These are phyloP conservation scores for Suillus decipiens DNA, from an alignment of 768 basidiomycete genomes.

Conservation along the genomic window DNA sequence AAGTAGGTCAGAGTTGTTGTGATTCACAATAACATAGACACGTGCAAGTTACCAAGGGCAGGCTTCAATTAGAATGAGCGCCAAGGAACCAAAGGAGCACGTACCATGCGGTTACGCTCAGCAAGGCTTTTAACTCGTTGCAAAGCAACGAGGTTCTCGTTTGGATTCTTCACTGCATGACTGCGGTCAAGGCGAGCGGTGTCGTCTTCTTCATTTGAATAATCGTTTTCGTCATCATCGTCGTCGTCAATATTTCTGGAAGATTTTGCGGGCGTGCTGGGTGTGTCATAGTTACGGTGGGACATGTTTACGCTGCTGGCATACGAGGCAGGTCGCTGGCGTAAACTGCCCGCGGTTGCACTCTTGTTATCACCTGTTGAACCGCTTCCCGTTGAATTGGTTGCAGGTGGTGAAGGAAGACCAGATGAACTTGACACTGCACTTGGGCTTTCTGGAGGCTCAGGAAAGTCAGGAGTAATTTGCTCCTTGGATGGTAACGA, in stretches of 20 bases:
- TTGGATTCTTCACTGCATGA: slow-evolving; percentile 39
- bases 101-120: slow-evolving; percentile 72
- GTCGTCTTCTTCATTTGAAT: slow-evolving; percentile 61
- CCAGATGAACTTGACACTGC: slow-evolving; percentile 58
- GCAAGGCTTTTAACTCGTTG: slow-evolving; percentile 71
- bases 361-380: slow-evolving; percentile 65
- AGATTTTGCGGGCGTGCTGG: slow-evolving; percentile 27
- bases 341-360: slow-evolving; percentile 41
- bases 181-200: slow-evolving; percentile 54
- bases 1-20: slow-evolving; percentile 12
- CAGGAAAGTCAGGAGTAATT: slow-evolving; percentile 64
- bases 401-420: slow-evolving; percentile 81
- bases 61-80: slow-evolving; percentile 22
- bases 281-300: slow-evolving; percentile 41
- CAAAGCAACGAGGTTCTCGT: slow-evolving; percentile 58
- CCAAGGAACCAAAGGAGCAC: slow-evolving; percentile 30
- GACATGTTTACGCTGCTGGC: slow-evolving; percentile 37
- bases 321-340: slow-evolving; percentile 34
- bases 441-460: slow-evolving; percentile 63
- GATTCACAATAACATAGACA: slow-evolving; percentile 27
- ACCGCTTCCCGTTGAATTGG: slow-evolving; percentile 83
- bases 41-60: slow-evolving; percentile 31
- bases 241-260: slow-evolving; percentile 39
- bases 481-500: slow-evolving; percentile 41
- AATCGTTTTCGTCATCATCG: slow-evolving; percentile 50